A percentile compares a stretch with the other conserved stretches of the same genome.
Conservation (phyloP, 208 protist genomes). For the Acanthamoeba lenticulata region DNA sequence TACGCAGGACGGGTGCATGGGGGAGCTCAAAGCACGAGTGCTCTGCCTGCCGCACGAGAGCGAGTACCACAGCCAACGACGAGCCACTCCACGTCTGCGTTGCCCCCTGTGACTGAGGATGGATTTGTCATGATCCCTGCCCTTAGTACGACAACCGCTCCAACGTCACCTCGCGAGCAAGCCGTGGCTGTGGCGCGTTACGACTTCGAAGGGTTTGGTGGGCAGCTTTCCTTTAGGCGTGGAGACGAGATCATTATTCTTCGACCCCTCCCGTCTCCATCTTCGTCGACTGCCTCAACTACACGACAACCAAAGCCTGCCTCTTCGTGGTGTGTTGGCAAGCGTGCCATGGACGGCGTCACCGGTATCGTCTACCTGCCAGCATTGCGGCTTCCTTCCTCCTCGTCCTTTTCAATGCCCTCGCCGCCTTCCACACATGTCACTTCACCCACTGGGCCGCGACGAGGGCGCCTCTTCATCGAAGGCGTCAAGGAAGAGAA, state of each 20-base stretch:
- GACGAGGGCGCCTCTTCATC: background rate
- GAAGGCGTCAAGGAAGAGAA: background rate
- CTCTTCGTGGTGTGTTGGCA: slow-evolving; percentile 21
- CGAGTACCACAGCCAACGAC: too few relatives aligned
- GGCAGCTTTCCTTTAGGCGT: slow-evolving; percentile 9
- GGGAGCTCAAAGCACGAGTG: too few relatives aligned
- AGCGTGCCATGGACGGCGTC: background rate
- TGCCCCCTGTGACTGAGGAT: too few relatives aligned
- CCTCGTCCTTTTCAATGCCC: too few relatives aligned
- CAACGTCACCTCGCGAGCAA: background rate
- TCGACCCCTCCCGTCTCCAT: background rate
- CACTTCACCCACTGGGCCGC: background rate
- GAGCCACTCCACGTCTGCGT: too few relatives aligned
- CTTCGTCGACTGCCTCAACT: background rate
- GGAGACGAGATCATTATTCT: slow-evolving; percentile 21
- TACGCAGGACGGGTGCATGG: too few relatives aligned
- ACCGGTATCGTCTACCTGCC: background rate
- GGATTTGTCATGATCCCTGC: background rate
- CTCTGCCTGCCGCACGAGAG: too few relatives aligned
- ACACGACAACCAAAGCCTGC: background rate
- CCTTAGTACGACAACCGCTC: too few relatives aligned
- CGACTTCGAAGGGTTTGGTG: slow-evolving; percentile 49
- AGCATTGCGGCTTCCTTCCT: background rate
- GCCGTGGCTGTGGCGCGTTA: background rate
- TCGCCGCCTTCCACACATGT: background rate